Evolutionary conservation across 2,329 filamentous ascomycete species (phyloP), one percentile per base, ranked within the genome.

Genomic region (Penicillium sp.): DNA sequence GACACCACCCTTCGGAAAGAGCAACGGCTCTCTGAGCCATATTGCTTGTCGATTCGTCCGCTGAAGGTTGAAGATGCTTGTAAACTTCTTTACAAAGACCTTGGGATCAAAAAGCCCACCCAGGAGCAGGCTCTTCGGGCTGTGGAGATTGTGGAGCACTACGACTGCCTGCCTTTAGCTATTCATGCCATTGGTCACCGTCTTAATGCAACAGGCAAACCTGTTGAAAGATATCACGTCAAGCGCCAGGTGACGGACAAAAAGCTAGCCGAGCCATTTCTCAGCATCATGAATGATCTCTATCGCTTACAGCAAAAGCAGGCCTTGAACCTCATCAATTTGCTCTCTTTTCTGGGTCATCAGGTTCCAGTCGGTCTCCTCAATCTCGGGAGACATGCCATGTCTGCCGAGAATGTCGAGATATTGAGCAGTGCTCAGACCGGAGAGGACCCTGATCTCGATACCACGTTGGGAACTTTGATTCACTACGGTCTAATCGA

Each of bases 331-430:
- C 71, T 90, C 35, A 84, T 90, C 60, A 84, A 83, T 22, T 73
- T 90, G 13, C 71, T 90, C 14, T 84, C 83, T 1, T 90, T 89
- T 65, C 85, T 88, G 53, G 84, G 84, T 42, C 84, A 86, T 54
- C 81, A 86, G 55, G 78, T 89, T 5, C 88, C 88, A 0, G 84
- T 90, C 22, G 86, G 87, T 54, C 83, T 90, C 78, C 74, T 90
- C 13, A 76, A 76, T 29, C 75, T 88, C 16, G 87, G 86, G 70
- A 67, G 65, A 39, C 65, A 65, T 16, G 69, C 68, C 7, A 66
- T 79, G 54, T 62, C 71, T 3, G 58, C 59, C 3, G 68, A 66
- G 55, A 69, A 73, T 29, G 62, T 74, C n/a, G 65, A 74, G 21
- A 75, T 78, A n/a, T 56, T 75, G 47, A 73, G 74, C 9, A 73